Evolutionary conservation across 306 rosid genomes (phyloP).

Genomic region (Vachellia pachyceras): DNA sequence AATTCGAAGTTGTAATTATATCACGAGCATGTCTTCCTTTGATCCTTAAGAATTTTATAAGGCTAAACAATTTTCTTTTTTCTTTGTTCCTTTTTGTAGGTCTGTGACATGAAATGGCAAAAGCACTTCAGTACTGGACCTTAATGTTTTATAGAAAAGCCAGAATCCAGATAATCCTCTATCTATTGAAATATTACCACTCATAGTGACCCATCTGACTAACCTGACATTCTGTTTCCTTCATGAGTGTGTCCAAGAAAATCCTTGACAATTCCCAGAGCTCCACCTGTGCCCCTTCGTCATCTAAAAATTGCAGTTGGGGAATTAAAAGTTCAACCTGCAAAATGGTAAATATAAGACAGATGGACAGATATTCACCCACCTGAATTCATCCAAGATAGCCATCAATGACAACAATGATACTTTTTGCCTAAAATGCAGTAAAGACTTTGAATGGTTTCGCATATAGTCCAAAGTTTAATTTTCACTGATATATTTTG

Average conservation of each 20-base stretch:
- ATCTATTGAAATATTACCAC: slow-evolving; percentile 26
- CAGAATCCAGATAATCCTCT: slow-evolving; percentile 26
- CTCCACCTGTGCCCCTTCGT: slow-evolving; percentile 96
- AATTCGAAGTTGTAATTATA: slow-evolving; percentile 21
- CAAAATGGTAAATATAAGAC: slow-evolving; percentile 12
- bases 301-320: slow-evolving; percentile 91
- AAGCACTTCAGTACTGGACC: background rate
- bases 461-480: background rate
- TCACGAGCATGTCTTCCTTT: slow-evolving; percentile 20
- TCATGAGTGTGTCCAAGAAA: slow-evolving; percentile 79
- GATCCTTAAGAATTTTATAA: slow-evolving; percentile 33
- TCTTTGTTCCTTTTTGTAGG: slow-evolving; percentile 12
- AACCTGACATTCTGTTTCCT: slow-evolving; percentile 74
- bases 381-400: background rate
- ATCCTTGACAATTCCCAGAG: slow-evolving; percentile 89
- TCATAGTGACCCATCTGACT: slow-evolving; percentile 35
- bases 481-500: slow-evolving; percentile 10
- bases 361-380: background rate
- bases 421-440: slow-evolving; percentile 4
- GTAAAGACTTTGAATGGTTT: slow-evolving; percentile 22
- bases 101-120: slow-evolving; percentile 23
- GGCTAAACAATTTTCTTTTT: slow-evolving; percentile 7
- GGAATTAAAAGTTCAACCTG: slow-evolving; percentile 99
- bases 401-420: background rate
- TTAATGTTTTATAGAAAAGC: background rate